phyloP scores from a whole-genome alignment of 2,329 filamentous ascomycete genomes.

The Decorospora gaudefroyi region DNA sequence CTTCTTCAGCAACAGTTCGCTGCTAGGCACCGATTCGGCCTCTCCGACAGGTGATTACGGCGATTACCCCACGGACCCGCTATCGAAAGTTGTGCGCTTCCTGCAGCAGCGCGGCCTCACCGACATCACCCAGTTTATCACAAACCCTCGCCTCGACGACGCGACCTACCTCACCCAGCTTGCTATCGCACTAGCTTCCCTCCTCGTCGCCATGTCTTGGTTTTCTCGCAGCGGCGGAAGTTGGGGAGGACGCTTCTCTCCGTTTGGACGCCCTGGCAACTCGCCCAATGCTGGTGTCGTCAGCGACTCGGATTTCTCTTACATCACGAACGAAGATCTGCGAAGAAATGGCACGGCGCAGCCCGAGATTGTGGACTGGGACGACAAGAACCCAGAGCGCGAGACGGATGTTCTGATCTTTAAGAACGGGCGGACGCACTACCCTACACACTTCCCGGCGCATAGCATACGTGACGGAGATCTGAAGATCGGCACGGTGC shows the following conservation, averaged over 20 bases:
- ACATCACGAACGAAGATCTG: slow-evolving; percentile 79
- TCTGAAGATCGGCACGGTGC: slow-evolving; percentile 67
- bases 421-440: slow-evolving; percentile 68
- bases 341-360: slow-evolving; percentile 52
- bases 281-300: slow-evolving; percentile 58
- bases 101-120: slow-evolving; percentile 25
- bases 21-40: slow-evolving; percentile 30
- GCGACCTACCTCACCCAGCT: slow-evolving; percentile 41
- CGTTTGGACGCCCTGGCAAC: slow-evolving; percentile 52
- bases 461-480: slow-evolving; percentile 76
- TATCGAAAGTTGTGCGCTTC: slow-evolving; percentile 26
- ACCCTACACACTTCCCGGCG: slow-evolving; percentile 73
- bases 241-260: slow-evolving; percentile 55
- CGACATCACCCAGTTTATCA: slow-evolving; percentile 34
- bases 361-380: slow-evolving; percentile 48
- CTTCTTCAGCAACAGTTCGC: slow-evolving; percentile 42
- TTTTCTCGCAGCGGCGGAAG: slow-evolving; percentile 51
- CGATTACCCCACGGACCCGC: slow-evolving; percentile 22
- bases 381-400: slow-evolving; percentile 50
- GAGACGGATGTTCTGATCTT: slow-evolving; percentile 73
- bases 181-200: slow-evolving; percentile 44
- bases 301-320: slow-evolving; percentile 76
- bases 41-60: slow-evolving; percentile 18
- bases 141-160: slow-evolving; percentile 41
- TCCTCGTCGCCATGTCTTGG: slow-evolving; percentile 54